Base-by-base conservation (phyloP, 2,329 filamentous ascomycete species). In the Trichoderma afroharzianum region DNA sequence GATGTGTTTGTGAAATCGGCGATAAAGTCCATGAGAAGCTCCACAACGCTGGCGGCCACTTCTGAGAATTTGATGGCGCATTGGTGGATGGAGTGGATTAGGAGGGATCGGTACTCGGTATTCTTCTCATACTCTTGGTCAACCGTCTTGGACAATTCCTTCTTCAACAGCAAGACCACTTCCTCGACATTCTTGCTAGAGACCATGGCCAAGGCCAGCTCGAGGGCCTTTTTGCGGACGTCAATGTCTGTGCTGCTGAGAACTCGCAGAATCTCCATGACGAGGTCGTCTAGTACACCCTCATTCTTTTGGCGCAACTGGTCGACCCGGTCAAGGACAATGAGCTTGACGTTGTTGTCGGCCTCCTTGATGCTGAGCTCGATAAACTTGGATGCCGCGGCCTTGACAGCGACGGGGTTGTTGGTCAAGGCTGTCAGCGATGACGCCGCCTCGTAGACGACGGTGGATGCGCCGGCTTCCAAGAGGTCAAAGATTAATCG, bases 61-160 rank as follows among this genome's bases (percentile, higher is more conserved):
- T 99, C 95, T 12, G 96, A 98, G 85, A 98, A 98, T 80, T 97
- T 98, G 86, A 99, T 98, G 77, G 96, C 96, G 81, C 96, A 98
- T 81, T 97, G 94, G 82, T 99, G 96, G 79, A 99, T 99, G 47
- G 95, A 94, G 82, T 98, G 94, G 76, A 99, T 98, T 73, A 99
- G 88, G 9, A 99, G 88, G 78, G 97, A 95, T 76, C 96, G 92
- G 82, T 98, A 98, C 82, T 97, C 95, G 79, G 90, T 90, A 83
- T 97, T 97, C 89, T 98, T 98, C 85, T 99, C 96, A 83, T 98
- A 98, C 81, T 98, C 95, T 82, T 98, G 95, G 78, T 99, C 95
- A 57, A 98, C 94, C 0, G 96, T 99, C 87, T 98, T 99, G 74
- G 94, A 91, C 32, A 99, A 88, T 80, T 99, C 96, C 82, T 99